A percentile compares a stretch with the other conserved stretches of the same genome.
Conservation (phyloP, 164 flowering plant genomes). For the Chimonanthus praecox region DNA sequence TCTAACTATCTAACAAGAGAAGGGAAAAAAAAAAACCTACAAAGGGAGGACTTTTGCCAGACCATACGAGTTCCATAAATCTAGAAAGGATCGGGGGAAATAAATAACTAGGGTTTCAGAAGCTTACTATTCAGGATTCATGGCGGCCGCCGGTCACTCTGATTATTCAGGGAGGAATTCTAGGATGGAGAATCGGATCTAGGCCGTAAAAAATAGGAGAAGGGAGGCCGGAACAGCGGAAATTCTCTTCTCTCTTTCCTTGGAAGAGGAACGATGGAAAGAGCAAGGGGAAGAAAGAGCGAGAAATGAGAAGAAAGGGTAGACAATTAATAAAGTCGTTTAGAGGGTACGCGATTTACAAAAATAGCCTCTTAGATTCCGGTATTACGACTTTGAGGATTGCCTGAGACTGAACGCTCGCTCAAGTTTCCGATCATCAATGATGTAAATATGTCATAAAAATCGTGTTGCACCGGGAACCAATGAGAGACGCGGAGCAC, state of each 20-base stretch:
- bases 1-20: not conserved
- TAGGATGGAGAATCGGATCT: not conserved
- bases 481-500: too few species aligned
- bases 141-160: not conserved
- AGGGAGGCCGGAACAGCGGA: too few species aligned
- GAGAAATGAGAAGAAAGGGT: not conserved
- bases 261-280: not conserved
- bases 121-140: slow-evolving; percentile 9
- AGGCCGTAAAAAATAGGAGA: not conserved
- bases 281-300: too few species aligned
- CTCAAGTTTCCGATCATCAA: too few species aligned
- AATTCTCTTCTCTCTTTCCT: too few species aligned
- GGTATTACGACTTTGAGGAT: too few species aligned
- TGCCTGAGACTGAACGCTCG: too few species aligned
- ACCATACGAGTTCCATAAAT: not conserved
- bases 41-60: not conserved
- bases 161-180: not conserved
- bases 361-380: too few species aligned
- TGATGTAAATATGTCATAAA: too few species aligned
- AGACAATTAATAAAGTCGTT: too few species aligned
- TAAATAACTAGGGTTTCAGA: not conserved
- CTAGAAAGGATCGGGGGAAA: not conserved
- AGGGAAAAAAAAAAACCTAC: not conserved
- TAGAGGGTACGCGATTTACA: too few species aligned
- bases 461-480: too few species aligned